These are phyloP conservation scores for Pilaira anomala DNA, from an alignment of 192 early-diverging fungal genomes.

Conservation along the genomic window DNA sequence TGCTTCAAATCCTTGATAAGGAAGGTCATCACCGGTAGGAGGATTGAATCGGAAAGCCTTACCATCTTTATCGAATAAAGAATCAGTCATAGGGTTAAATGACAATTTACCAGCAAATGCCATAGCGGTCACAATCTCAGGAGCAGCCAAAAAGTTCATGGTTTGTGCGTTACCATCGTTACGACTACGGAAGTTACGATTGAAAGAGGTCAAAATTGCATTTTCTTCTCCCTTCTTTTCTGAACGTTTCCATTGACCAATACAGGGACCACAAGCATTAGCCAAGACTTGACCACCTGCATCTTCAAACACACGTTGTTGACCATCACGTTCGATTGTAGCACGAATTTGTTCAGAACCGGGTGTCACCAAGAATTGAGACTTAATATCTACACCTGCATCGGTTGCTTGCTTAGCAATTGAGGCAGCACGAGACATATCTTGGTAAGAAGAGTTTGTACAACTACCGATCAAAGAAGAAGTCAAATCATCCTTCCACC, in stretches of 20 bases:
- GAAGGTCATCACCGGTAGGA: conserved; percentile 83
- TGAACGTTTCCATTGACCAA: conserved; percentile 87
- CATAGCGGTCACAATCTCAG: conserved; percentile 94
- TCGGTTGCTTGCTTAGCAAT: conserved; percentile 83
- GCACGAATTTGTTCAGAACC: conserved; percentile 98
- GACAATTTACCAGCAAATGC: conserved; percentile 81
- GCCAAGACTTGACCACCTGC: conserved; percentile 89
- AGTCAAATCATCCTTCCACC: conserved; percentile 84
- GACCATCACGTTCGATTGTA: conserved; percentile 95
- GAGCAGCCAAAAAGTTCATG: conserved; percentile 96
- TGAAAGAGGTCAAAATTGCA: conserved; percentile 94
- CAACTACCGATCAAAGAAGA: conserved; percentile 94
- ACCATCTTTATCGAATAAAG: conserved; percentile 66
- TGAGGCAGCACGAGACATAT: conserved; percentile 89
- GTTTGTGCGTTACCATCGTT: conserved; percentile 94
- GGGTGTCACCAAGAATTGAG: conserved; percentile 91
- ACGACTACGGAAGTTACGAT: conserved; percentile 94
- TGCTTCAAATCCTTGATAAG: conserved; percentile 71
- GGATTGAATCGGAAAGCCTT: conserved; percentile 76
- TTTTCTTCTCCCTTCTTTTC: conserved; percentile 72
- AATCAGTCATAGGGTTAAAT: conserved; percentile 90
- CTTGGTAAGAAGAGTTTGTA: conserved; percentile 98
- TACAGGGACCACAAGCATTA: conserved; percentile 97
- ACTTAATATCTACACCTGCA: conserved; percentile 70
- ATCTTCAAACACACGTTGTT: conserved; percentile 71